Percentiles rank a stretch among this genome's conserved stretches.
Conservation (phyloP, 257 asterid genomes). For the Penstemon eatonii region DNA sequence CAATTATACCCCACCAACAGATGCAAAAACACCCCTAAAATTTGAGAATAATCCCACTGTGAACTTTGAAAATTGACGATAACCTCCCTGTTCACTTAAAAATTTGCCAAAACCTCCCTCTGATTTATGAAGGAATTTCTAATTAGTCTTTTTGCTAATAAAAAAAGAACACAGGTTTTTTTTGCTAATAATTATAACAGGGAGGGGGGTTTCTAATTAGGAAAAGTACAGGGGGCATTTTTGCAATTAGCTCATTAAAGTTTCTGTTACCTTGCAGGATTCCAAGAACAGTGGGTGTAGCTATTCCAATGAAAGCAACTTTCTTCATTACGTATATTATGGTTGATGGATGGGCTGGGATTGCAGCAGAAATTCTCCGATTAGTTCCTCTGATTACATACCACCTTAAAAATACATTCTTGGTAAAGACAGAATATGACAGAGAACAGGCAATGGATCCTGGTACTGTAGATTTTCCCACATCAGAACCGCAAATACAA, state of each 20-base stretch:
- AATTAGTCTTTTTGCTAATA: too few species aligned
- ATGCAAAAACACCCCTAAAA: too few species aligned
- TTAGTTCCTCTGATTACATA: slow-evolving; percentile 60
- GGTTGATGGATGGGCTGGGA: slow-evolving; percentile 96
- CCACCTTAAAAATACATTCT: slow-evolving; percentile 67
- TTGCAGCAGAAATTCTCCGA: slow-evolving; percentile 78
- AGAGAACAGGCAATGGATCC: slow-evolving; percentile 79
- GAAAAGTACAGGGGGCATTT: too few species aligned
- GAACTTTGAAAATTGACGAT: too few species aligned
- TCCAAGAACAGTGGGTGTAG: slow-evolving; percentile 74
- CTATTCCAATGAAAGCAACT: slow-evolving; percentile 86
- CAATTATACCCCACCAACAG: too few species aligned
- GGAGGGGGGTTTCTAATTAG: too few species aligned
- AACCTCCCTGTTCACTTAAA: too few species aligned
- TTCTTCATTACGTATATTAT: slow-evolving; percentile 81
- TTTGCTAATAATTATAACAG: too few species aligned
- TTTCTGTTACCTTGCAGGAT: slow-evolving; percentile 48
- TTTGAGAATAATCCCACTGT: too few species aligned
- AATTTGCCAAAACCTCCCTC: too few species aligned
- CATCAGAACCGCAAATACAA: slow-evolving; percentile 72
- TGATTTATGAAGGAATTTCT: too few species aligned
- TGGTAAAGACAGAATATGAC: slow-evolving; percentile 70
- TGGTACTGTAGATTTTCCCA: slow-evolving; percentile 51
- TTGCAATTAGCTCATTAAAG: not conserved
- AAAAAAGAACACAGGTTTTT: too few species aligned